phyloP scores from a whole-genome alignment of 2,329 filamentous ascomycete genomes.

The Hymenotorrendiella dingleyae region DNA sequence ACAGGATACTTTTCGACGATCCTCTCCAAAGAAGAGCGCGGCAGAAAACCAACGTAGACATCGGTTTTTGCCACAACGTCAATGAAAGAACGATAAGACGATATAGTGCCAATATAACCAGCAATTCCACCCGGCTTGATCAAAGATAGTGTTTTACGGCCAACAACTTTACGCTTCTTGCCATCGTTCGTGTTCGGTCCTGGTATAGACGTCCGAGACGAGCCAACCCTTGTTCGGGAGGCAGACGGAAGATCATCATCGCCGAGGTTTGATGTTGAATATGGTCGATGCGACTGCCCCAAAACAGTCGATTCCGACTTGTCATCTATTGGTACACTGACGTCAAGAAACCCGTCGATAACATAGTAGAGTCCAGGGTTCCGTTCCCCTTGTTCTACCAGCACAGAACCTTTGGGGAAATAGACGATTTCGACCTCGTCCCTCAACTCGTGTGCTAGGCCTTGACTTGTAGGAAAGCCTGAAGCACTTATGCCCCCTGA shows the following conservation, averaged over 20 bases:
- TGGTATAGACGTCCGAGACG: conserved; percentile 29
- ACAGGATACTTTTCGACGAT: conserved; percentile 92
- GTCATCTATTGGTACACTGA: conserved; percentile 67
- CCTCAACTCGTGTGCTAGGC: conserved; percentile 71
- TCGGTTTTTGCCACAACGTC: conserved; percentile 97
- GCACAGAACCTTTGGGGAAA: conserved; percentile 87
- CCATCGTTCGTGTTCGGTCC: conserved; percentile 25
- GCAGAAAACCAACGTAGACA: conserved; percentile 94
- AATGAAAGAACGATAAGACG: conserved; percentile 92
- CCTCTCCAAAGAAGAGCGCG: conserved; percentile 75
- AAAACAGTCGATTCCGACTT: conserved; percentile 27
- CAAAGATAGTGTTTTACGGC: conserved; percentile 72
- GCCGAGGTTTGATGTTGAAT: conserved; percentile 15
- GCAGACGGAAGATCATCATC: conserved; percentile 39
- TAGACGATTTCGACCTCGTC: conserved; percentile 96
- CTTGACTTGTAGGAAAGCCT: conserved; percentile 54
- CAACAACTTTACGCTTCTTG: conserved; percentile 39
- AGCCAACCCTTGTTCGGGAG: conserved; percentile 38
- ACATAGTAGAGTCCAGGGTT: conserved; percentile 97
- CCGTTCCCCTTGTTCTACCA: conserved; percentile 95
- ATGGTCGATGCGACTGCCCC: conserved; percentile 21
- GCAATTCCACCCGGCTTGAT: conserved; percentile 93
- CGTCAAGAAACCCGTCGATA: conserved; percentile 92
- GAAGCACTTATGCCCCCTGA: conserved; percentile 60
- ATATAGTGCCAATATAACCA: conserved; percentile 90